Evolutionary conservation across 306 rosid species (phyloP).

Genomic region (Sophora flavescens): DNA sequence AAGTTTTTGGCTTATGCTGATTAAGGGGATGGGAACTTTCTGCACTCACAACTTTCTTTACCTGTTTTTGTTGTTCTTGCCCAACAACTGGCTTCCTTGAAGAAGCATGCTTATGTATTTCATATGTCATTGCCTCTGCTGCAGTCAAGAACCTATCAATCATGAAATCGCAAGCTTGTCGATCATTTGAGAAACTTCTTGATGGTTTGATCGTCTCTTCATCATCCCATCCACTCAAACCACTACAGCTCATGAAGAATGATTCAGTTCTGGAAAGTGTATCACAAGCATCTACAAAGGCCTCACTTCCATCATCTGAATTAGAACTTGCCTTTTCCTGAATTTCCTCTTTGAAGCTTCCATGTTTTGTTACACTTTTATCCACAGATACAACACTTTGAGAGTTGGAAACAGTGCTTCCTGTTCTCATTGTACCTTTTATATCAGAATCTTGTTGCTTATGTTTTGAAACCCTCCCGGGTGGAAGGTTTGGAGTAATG

Average conservation of each 20-base stretch:
- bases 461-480: conserved; percentile 63
- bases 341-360: conserved; percentile 42
- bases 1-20: conserved; percentile 48
- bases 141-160: conserved; percentile 89
- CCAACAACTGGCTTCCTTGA: conserved; percentile 56
- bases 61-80: conserved; percentile 60
- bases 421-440: conserved; percentile 40
- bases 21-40: conserved; percentile 48
- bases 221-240: conserved; percentile 74
- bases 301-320: conserved; percentile 70
- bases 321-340: conserved; percentile 48
- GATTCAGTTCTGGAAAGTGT: conserved; percentile 83
- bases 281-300: conserved; percentile 71
- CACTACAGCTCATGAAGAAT: conserved; percentile 74
- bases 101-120: conserved; percentile 59
- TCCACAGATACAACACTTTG: conserved; percentile 44
- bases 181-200: conserved; percentile 64
- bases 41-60: conserved; percentile 46
- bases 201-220: conserved; percentile 47
- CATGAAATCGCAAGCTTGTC: conserved; percentile 74
- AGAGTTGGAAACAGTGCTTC: conserved; percentile 45
- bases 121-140: conserved; percentile 85
- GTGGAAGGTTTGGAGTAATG: conserved; percentile 68
- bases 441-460: conserved; percentile 53
- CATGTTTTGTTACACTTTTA: conserved; percentile 42